phyloP scores from a whole-genome alignment of 805 yeast species.

The Hanseniaspora singularis region DNA sequence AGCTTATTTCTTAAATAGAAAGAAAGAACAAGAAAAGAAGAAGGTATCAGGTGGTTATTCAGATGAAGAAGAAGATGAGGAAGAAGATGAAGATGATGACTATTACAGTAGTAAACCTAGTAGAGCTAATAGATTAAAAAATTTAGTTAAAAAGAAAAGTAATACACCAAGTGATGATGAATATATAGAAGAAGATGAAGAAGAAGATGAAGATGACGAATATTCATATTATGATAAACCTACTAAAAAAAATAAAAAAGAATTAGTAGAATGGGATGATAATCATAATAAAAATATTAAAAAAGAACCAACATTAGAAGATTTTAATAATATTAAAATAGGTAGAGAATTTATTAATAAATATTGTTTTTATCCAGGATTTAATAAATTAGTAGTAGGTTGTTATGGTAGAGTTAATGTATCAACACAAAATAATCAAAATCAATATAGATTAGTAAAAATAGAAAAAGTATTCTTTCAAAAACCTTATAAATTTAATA shows the following conservation, averaged over 20 bases:
- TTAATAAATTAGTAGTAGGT: constrained; percentile 55
- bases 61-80: constrained; percentile 35
- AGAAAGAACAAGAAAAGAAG: constrained; percentile 53
- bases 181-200: constrained; percentile 34
- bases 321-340: constrained; percentile 59
- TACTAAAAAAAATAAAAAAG: constrained; percentile 22
- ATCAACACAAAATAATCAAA: constrained; percentile 41
- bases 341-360: constrained; percentile 68
- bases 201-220: constrained; percentile 34
- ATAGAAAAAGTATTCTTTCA: constrained; percentile 51
- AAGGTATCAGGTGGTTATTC: constrained; percentile 35
- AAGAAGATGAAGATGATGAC: constrained; percentile 29
- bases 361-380: constrained; percentile 71
- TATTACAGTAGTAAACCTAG: constrained; percentile 19
- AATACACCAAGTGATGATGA: constrained; percentile 26
- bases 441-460: constrained; percentile 64
- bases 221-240: constrained; percentile 35
- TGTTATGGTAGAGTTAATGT: constrained; percentile 76
- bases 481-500: constrained; percentile 41
- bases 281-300: constrained; percentile 42
- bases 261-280: constrained; percentile 37
- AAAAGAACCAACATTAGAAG: constrained; percentile 41
- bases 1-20: constrained; percentile 70
- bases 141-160: constrained; percentile 3
- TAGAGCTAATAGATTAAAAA: constrained; percentile 18